Base-by-base conservation (phyloP, 768 basidiomycete species). In the Ramaria sp. region DNA sequence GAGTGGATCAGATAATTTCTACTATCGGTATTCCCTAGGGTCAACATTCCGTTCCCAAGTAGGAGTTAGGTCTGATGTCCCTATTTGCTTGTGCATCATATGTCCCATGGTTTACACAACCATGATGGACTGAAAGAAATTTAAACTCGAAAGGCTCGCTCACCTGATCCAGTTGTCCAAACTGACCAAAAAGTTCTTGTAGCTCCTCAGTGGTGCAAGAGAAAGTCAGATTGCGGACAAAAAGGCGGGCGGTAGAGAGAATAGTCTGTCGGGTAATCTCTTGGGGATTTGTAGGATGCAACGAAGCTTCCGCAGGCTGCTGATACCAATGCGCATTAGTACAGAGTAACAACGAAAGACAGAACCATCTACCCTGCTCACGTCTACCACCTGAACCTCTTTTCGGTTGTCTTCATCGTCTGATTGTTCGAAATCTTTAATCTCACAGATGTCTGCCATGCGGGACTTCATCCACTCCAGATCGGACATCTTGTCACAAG, bases 181-280 rank as follows among this genome's bases (percentile, higher is more conserved):
- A 89, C 0, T 77, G 71, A 3, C 67, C 64, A 65, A 93, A 92
- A 1, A 83, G 72, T 12, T 75, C 73, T 2, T 66, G 62, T 0
- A 98, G 68, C 48, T 96, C 92, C 1, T 72, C 66, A 16, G 85
- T 78, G 6, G 85, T 83, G 55, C 87, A 89, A 0, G 83, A 78
- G 62, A 92, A 98, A 0, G 92, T 75, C n/a, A 99, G 68, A 64
- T 98, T 99, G n/a, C 96, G 89, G 5, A 99, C 70, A 63, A 98
- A 98, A 1, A 98, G 71, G 3, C 94, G 79, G 0, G 80, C 76
- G 0, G 92, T 94, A 55, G 77, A 75, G 4, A 84, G 69, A 50
- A 95, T 85, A 1, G 82, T 79, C 25, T 66, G 60, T 57, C 69
- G 69, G 1, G 61, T 59, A 2, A 67, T 59, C 32, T 69, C 60